Percentiles rank a stretch among this genome's conserved stretches.
phyloP scores from a whole-genome alignment of 148 eudicot species.

The Dysphania ambrosioides region DNA sequence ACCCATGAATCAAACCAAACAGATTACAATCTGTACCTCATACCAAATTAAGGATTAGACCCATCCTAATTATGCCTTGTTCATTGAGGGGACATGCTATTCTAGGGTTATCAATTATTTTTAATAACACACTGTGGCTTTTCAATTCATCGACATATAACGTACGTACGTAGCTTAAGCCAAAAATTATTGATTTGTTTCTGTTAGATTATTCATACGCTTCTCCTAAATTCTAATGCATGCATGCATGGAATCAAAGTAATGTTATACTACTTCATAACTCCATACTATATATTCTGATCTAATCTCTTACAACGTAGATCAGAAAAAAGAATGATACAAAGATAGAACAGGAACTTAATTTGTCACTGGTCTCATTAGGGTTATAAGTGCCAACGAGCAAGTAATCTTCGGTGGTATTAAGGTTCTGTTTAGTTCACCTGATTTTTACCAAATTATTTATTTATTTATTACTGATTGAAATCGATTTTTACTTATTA shows the following conservation, averaged over 20 bases:
- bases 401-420: too few relatives aligned
- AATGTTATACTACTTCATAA: too few relatives aligned
- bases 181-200: not conserved
- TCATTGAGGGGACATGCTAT: slow-evolving; percentile 8
- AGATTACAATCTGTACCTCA: not conserved
- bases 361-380: too few relatives aligned
- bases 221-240: not conserved
- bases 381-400: too few relatives aligned
- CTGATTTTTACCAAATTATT: too few relatives aligned
- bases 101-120: not conserved
- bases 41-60: slow-evolving; percentile 6
- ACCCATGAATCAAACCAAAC: slow-evolving; percentile 4
- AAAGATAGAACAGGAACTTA: too few relatives aligned
- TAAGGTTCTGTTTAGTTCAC: too few relatives aligned
- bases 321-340: too few relatives aligned
- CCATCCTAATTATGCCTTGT: not conserved
- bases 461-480: too few relatives aligned
- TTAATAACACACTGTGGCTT: not conserved
- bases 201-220: slow-evolving; percentile 2
- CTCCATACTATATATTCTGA: too few relatives aligned
- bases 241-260: slow-evolving; percentile 7
- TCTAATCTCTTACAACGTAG: too few relatives aligned
- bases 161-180: not conserved
- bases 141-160: not conserved
- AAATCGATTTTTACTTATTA: too few relatives aligned